phyloP scores from a whole-genome alignment of 2,329 filamentous ascomycete species.

The Aaosphaeria arxii region DNA sequence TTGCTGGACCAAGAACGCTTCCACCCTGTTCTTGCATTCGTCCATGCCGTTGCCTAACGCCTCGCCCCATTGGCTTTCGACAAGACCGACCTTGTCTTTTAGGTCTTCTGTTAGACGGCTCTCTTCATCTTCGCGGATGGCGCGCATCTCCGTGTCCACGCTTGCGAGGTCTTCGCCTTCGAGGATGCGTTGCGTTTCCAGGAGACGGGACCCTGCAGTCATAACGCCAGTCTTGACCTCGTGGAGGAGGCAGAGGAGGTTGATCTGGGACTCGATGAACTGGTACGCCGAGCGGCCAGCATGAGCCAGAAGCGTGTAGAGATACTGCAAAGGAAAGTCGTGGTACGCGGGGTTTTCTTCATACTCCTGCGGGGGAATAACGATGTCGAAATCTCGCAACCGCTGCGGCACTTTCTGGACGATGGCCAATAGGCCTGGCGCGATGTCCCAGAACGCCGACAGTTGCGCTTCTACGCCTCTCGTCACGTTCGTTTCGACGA shows the following conservation, averaged over 20 bases:
- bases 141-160: slow-evolving; percentile 49
- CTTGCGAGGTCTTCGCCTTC: slow-evolving; percentile 39
- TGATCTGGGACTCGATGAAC: slow-evolving; percentile 93
- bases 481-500: slow-evolving; percentile 81
- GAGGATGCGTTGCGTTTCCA: slow-evolving; percentile 60
- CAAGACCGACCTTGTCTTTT: slow-evolving; percentile 87
- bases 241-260: slow-evolving; percentile 83
- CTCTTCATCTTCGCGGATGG: slow-evolving; percentile 66
- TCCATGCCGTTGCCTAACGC: slow-evolving; percentile 77
- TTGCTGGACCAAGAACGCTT: slow-evolving; percentile 67
- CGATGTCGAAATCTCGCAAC: slow-evolving; percentile 62
- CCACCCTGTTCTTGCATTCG: slow-evolving; percentile 70
- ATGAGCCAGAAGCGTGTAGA: slow-evolving; percentile 80
- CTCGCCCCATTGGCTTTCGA: slow-evolving; percentile 88
- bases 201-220: slow-evolving; percentile 63
- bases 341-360: slow-evolving; percentile 83
- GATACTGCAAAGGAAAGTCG: slow-evolving; percentile 81
- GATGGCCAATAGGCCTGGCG: slow-evolving; percentile 73
- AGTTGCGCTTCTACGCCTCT: slow-evolving; percentile 89
- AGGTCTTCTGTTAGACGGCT: slow-evolving; percentile 74
- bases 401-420: slow-evolving; percentile 73
- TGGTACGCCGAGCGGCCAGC: slow-evolving; percentile 92
- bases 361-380: slow-evolving; percentile 75
- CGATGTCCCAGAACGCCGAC: slow-evolving; percentile 97
- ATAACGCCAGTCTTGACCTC: slow-evolving; percentile 82